A percentile compares a stretch with the other conserved stretches of the same genome.
Evolutionary conservation across 352 stramenopile genomes (phyloP).

Genomic region (Blastocystis sp.): DNA sequence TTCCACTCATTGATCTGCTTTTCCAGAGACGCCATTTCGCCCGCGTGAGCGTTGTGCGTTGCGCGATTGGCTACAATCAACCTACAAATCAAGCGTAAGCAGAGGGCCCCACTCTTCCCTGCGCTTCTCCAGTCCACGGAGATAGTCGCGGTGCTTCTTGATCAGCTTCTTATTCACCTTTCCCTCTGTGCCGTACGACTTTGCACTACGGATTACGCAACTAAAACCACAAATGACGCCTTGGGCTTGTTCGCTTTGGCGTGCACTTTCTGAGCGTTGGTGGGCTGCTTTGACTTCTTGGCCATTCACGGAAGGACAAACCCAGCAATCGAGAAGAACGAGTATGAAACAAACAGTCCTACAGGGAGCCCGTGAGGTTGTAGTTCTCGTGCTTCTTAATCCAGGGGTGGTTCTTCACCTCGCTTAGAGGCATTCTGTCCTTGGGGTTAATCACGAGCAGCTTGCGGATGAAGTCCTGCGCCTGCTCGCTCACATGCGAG

Average conservation of each 20-base stretch:
- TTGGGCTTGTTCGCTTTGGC: not conserved
- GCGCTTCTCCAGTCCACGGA: conserved; percentile 58
- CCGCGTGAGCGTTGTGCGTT: conserved; percentile 56
- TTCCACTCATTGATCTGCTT: conserved; percentile 40
- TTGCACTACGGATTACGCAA: not conserved
- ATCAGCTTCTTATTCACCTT: conserved; percentile 30
- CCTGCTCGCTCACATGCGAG: conserved; percentile 82
- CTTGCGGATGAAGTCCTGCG: conserved; percentile 85
- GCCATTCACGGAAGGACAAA: not conserved
- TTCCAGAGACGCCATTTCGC: conserved; percentile 35
- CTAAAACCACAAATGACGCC: not conserved
- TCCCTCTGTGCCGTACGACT: not conserved
- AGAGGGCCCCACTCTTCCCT: conserved; percentile 3
- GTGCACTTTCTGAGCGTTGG: not conserved
- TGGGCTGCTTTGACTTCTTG: not conserved
- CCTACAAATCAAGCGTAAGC: not conserved
- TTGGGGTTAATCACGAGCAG: conserved; percentile 89
- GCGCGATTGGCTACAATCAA: conserved; percentile 51
- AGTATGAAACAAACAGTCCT: not conserved
- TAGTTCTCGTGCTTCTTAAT: conserved; percentile 74
- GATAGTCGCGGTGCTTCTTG: conserved; percentile 58
- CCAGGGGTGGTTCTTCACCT: conserved; percentile 91
- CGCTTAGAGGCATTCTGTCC: conserved; percentile 85
- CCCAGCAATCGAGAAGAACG: not conserved
- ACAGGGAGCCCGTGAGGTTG: conserved; percentile 29